Base-by-base conservation (phyloP, 23 red algal species). In the Gracilaria gracilis region DNA sequence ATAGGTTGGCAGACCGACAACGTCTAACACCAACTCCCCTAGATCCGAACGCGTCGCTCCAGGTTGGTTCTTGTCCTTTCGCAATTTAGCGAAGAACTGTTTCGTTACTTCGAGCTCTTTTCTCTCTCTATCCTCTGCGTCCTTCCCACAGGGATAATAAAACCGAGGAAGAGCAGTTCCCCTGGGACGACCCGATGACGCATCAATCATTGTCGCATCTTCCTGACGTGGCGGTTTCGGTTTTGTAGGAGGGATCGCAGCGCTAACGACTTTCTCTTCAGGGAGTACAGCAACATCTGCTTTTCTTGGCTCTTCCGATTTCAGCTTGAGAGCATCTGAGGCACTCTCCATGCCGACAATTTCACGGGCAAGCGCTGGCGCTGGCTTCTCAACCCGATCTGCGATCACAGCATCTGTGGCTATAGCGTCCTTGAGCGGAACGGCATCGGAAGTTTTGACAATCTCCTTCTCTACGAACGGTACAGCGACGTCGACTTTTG, bases 141-240 rank as follows among this genome's bases (percentile, higher is more conserved):
- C 95, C 32, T 78, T 81, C 27, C 95, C 95, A 71, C 88, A 85
- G 23, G 95, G 91, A 78, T 77, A 98, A 66, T 98, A 98, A 84
- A 98, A 98, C 65, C 67, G 84, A 8, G 95, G 95, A 32, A 97
- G 55, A 35, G 67, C 21, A 36, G 38, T 76, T 15, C 55, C 31
- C 57, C 85, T 77, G 24, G 36, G 31, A 49, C 15, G 64, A 64
- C 50, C 34, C 5, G 51, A 23, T 35, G 80, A 31, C 36, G 82
- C 70, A 86, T 75, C 90, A 21, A 40, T 67, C 81, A 86, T 85
- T 20, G 61, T 55, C 29, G 67, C 74, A 66, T 86, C 90, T 57
- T 65, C 71, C 23, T 42, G 4, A 16, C 51, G 28, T 20, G 80
- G 15, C 16, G 61, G 35, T 50, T 84, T 79, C 38, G 86, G 86